Conservation (phyloP, 2,329 filamentous ascomycete species). For the Clonostachys byssicola region DNA sequence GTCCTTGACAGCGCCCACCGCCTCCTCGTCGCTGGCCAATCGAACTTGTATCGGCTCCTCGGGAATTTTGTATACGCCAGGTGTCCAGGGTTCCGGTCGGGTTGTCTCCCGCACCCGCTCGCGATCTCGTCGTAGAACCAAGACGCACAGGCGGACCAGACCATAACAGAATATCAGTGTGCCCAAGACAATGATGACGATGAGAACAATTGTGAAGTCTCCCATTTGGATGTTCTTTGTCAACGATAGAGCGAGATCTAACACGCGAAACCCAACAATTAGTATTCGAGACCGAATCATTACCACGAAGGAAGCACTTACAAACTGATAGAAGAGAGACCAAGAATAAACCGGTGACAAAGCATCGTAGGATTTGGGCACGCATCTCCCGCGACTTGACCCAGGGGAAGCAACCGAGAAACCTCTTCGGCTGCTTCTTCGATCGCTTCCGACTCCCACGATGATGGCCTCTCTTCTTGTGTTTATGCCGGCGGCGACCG, state of each 20-base stretch:
- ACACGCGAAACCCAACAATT: not conserved
- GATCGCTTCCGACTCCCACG: slow-evolving; percentile 24
- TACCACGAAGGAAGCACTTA: slow-evolving; percentile 36
- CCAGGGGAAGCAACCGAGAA: slow-evolving; percentile 49
- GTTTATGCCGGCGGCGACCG: not conserved
- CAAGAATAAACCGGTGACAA: slow-evolving; percentile 63
- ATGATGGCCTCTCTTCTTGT: not conserved
- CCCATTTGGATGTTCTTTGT: slow-evolving; percentile 58
- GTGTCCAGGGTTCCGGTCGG: slow-evolving; percentile 40
- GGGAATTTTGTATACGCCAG: slow-evolving; percentile 66
- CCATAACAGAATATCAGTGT: slow-evolving; percentile 80
- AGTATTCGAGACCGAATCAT: not conserved
- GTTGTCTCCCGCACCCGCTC: slow-evolving; percentile 11
- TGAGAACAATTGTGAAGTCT: slow-evolving; percentile 76
- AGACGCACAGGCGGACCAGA: slow-evolving; percentile 68
- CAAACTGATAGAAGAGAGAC: slow-evolving; percentile 58
- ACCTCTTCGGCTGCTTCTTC: slow-evolving; percentile 13
- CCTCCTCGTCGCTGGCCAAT: slow-evolving; percentile 71
- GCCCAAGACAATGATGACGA: slow-evolving; percentile 70
- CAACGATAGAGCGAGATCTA: slow-evolving; percentile 71
- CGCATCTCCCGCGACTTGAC: slow-evolving; percentile 49
- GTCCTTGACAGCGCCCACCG: slow-evolving; percentile 50
- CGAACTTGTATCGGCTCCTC: slow-evolving; percentile 72
- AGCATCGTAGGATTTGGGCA: slow-evolving; percentile 52
- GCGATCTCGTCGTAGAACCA: slow-evolving; percentile 47